phyloP scores from a whole-genome alignment of 148 eudicot species.

The Cornus kousa region DNA sequence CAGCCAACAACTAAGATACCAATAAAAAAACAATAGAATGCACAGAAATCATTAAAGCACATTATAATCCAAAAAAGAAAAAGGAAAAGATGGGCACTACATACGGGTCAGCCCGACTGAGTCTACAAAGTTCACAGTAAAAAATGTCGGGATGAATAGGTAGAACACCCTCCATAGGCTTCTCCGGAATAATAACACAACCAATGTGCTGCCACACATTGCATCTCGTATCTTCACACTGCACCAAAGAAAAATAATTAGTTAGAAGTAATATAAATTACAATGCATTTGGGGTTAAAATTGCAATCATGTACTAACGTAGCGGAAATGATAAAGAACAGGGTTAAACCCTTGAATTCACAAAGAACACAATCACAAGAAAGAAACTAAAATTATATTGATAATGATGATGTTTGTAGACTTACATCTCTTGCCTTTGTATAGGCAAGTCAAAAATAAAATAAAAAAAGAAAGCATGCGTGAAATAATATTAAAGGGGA shows the following conservation, averaged over 20 bases:
- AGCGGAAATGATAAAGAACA: no score
- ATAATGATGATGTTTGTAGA: no score
- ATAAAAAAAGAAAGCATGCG: no score
- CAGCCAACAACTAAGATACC: not conserved
- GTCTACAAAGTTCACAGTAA: constrained; percentile 75
- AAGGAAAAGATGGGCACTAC: constrained; percentile 21
- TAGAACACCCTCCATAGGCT: constrained; percentile 54
- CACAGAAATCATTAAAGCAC: not conserved
- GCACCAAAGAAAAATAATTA: constrained; percentile 17
- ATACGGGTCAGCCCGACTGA: constrained; percentile 71
- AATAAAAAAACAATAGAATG: not conserved
- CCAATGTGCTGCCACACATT: constrained; percentile 65
- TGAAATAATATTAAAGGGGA: no score
- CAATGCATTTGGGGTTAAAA: not conserved
- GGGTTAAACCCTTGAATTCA: no score
- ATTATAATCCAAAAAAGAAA: not conserved
- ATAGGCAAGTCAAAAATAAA: no score
- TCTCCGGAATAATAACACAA: constrained; percentile 67
- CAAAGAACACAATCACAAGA: no score
- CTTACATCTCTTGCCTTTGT: no score
- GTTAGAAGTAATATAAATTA: not conserved
- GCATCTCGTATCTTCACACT: constrained; percentile 70
- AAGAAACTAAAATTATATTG: no score
- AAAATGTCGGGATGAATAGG: constrained; percentile 44
- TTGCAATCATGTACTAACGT: not conserved